Base-by-base conservation (phyloP, 345 rosid genomes). In the Eucalyptus curtisii region DNA sequence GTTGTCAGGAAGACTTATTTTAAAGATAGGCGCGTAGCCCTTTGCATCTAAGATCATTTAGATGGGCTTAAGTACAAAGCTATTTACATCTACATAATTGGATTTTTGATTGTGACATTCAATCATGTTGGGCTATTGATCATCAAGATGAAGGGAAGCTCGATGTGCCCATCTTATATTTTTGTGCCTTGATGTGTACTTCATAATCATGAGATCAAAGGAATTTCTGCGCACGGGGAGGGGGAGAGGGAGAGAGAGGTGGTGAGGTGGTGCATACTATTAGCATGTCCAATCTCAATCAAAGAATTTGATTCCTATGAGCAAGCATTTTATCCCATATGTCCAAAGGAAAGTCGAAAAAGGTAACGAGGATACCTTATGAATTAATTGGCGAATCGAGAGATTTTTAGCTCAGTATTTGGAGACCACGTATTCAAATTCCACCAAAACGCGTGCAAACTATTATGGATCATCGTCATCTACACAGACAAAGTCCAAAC, bases 391-490 rank as follows among this genome's bases (percentile, higher is more conserved):
- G 13, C 7, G 14, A 71, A 22, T 71, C 24, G 2, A 6, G 27
- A 6, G 81, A 19, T 37, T 64, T 64, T 7, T 19, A 64, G 9
- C 6, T 64, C 20, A 14, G 0, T 14, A 64, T n/a, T 14, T n/a
- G 5, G 19, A n/a, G 40, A 33, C 33, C 20, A 8, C 5, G 37
- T 14, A 4, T n/a, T n/a, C 37, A 15, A n/a, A 64, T 64, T 14
- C 10, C 76, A n/a, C 40, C 20, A n/a, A n/a, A n/a, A 64, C 0
- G 17, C 40, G 5, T n/a, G 37, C 2, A n/a, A n/a, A 64, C 5
- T n/a, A 0, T 64, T 15, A n/a, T n/a, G 9, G 9, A 8, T n/a
- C 40, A n/a, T 15, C 4, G 2, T 8, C 37, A 12, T 59, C 4
- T 27, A 6, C 6, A n/a, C 2, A 3, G 5, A n/a, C 10, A 64